Evolutionary conservation across 176 grass and related monocot species (phyloP).

Genomic region (Dendrocalamus sinicus): DNA sequence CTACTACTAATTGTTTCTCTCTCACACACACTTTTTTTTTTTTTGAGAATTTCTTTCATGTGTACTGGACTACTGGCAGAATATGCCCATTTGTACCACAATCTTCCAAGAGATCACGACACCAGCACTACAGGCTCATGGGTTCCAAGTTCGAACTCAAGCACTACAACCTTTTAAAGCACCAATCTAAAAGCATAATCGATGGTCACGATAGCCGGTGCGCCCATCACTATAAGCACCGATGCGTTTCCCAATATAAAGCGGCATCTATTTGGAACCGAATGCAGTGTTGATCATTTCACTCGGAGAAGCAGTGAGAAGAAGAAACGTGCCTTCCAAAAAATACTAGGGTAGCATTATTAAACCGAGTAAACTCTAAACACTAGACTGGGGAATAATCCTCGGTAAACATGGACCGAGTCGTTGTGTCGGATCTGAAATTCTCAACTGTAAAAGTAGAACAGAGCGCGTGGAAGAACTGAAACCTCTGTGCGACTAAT

Average conservation of each 20-base stretch:
- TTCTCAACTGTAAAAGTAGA: too few species aligned
- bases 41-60: constrained; percentile 19
- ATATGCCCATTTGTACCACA: constrained; percentile 29
- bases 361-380: constrained; percentile 10
- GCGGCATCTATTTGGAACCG: not conserved
- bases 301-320: not conserved
- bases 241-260: not conserved
- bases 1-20: not conserved
- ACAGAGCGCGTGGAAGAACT: not conserved
- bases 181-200: not conserved
- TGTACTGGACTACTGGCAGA: not conserved
- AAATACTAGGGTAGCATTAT: too few species aligned
- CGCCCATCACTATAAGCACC: not conserved
- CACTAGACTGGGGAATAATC: not conserved
- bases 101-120: constrained; percentile 8
- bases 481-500: not conserved
- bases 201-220: not conserved
- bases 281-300: too few species aligned
- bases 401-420: not conserved
- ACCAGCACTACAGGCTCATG: not conserved
- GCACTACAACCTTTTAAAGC: not conserved
- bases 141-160: not conserved
- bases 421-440: not conserved
- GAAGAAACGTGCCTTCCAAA: not conserved
- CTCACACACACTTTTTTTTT: not conserved